Evolutionary conservation across 2,329 filamentous ascomycete species (phyloP), one percentile per base, ranked within the genome.

Genomic region (Penicillium glabrum): DNA sequence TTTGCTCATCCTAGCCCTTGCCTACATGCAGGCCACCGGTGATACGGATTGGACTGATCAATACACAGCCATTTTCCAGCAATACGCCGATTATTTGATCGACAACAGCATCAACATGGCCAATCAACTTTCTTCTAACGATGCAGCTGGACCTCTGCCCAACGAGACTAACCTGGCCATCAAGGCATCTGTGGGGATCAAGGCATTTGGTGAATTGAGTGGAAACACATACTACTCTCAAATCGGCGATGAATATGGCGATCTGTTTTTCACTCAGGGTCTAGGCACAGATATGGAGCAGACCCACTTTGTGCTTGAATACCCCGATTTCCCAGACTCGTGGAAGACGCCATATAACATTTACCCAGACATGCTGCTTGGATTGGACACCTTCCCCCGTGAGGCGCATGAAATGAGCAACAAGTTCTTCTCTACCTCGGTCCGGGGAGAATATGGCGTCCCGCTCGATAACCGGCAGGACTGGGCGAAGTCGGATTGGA

Each of bases 81-180:
- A 62, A 24, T 79, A 77, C 59, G 75, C 76, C n/a, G 72, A 77
- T 56, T 79, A 77, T 51, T 66, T 80, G 23, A 69, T 72, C 7
- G 63, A 73, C 0, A 74, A 78, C 41, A 70, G 74, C 19, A 63
- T 78, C 24, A 62, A 78, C 56, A 75, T 76, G 6, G 64, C 67
- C 7, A 64, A 70, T 33, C 77, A 80, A 56, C 65, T 78, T 31
- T 75, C 73, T 4, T 77, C 76, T 7, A 77, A 78, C 55, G 78
- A 80, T 57, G 74, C 72, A 21, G 71, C 74, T 3, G 75, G 76
- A 1, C 64, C 68, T 9, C 66, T 75, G 5, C 66, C 73, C 10
- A 80, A 80, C 49, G 74, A 80, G 60, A 81, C 79, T 7, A 77
- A 77, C 53, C 71, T 81, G 3, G 78, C 77, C 5, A 75, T 80